Evolutionary conservation across 1,284 basidiomycete genomes (phyloP).

Genomic region (Thelephora terrestris): DNA sequence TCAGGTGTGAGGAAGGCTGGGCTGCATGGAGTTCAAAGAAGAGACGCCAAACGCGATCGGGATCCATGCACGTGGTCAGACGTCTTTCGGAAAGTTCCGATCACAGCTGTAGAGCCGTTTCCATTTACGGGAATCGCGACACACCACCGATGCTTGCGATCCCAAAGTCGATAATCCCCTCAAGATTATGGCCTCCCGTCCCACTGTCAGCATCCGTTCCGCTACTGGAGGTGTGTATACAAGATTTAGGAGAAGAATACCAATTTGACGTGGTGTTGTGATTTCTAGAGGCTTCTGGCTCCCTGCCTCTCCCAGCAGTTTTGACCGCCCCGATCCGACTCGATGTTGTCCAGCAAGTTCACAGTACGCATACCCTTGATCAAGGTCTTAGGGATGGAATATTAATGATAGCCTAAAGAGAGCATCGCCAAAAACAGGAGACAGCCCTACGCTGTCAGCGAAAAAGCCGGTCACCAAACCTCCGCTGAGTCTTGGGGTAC

Average conservation of each 20-base stretch:
- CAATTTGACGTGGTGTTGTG: neutral
- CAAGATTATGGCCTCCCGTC: slow-evolving; percentile 73
- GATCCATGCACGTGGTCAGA: too few species aligned
- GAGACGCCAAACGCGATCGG: too few species aligned
- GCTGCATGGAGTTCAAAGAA: too few species aligned
- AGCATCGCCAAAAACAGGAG: slow-evolving; percentile 98
- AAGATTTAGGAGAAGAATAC: neutral
- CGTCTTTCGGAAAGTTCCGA: too few species aligned
- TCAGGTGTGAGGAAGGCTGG: too few species aligned
- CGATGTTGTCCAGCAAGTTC: slow-evolving; percentile 96
- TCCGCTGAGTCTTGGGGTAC: slow-evolving; percentile 99
- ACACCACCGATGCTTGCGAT: too few species aligned
- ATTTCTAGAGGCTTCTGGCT: slow-evolving; percentile 70
- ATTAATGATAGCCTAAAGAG: slow-evolving; percentile 43
- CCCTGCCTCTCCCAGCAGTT: slow-evolving; percentile 92
- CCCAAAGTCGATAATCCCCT: slow-evolving; percentile 8
- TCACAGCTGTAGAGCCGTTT: too few species aligned
- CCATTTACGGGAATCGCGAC: too few species aligned
- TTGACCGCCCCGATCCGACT: slow-evolving; percentile 97
- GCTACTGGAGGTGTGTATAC: slow-evolving; percentile 54
- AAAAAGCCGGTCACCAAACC: slow-evolving; percentile 99
- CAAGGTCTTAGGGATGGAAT: neutral
- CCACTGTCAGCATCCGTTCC: slow-evolving; percentile 78
- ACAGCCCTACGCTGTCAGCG: slow-evolving; percentile 94
- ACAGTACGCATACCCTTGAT: slow-evolving; percentile 66